Evolutionary conservation across 2,329 filamentous ascomycete genomes (phyloP), one percentile per base, ranked within the genome.

Genomic region (Aspergillus phoenicis): DNA sequence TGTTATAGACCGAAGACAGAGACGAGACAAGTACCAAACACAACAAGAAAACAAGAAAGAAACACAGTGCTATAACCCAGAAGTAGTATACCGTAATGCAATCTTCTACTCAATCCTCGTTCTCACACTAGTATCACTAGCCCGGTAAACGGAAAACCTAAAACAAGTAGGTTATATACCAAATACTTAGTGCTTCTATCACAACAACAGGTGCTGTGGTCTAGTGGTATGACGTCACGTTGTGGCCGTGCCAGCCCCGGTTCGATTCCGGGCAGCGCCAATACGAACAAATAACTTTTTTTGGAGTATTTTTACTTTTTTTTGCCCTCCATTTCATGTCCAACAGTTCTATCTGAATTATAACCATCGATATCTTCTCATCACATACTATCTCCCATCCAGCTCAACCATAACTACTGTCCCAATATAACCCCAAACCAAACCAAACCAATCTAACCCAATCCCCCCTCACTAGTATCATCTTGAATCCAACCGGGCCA

Each of bases 161-260:
- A 36, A 15, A 36, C 11, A 36, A 0, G 24, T 10, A 45, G 3
- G 17, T 2, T 45, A 45, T 45, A 7, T 24, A 45, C 10, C 6
- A 22, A 24, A 45, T 22, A 17, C 13, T 1, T 5, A 2, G 1
- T 17, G 3, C 24, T 7, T 8, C 3, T 49, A n/a, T 10, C 26
- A 47, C 11, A 56, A 33, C 28, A 56, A 57, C 39, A 55, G 64
- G 64, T 65, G 63, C 64, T 64, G 56, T 66, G 64, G 64, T 66
- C 52, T 64, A 68, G 63, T 68, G 67, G 67, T 69, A 68, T 62
- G 67, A 69, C 67, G 67, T 69, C 58, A 69, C 67, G 66, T 69
- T 69, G 67, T 69, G 67, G 67, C 67, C 66, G 67, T 69, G 67
- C 64, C 64, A 68, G 67, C 66, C 64, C 64, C 62, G 67, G 67